A percentile compares a stretch with the other conserved stretches of the same genome.
These are phyloP conservation scores for Narthecium ossifragum DNA, from an alignment of 106 monocot genomes.

Conservation along the genomic window DNA sequence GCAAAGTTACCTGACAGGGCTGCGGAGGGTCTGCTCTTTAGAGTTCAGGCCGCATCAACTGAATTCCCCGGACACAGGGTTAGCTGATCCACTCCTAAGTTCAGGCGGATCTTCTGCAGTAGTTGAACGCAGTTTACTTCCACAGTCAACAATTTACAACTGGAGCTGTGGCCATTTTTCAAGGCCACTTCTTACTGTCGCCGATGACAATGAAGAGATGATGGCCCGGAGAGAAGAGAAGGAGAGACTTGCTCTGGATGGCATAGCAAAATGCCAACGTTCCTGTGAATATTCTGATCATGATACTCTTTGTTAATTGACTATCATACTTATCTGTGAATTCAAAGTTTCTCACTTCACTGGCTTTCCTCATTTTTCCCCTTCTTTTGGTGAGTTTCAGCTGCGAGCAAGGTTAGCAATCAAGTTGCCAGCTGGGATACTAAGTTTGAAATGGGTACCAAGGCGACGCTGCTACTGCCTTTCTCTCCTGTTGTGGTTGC, in stretches of 20 bases:
- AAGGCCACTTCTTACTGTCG: slow-evolving; percentile 72
- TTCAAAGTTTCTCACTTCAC: background rate
- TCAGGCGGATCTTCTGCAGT: slow-evolving; percentile 34
- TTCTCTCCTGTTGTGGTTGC: slow-evolving; percentile 90
- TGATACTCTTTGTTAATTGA: background rate
- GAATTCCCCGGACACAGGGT: slow-evolving; percentile 70
- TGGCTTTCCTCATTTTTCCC: background rate
- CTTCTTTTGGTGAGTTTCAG: slow-evolving; percentile 25
- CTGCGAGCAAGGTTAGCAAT: slow-evolving; percentile 62
- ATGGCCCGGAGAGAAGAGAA: slow-evolving; percentile 60
- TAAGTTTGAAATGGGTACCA: slow-evolving; percentile 75
- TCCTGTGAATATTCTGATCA: slow-evolving; percentile 42
- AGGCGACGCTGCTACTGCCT: slow-evolving; percentile 59
- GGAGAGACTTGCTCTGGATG: slow-evolving; percentile 68
- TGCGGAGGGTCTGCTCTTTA: slow-evolving; percentile 83
- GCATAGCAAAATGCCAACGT: slow-evolving; percentile 85
- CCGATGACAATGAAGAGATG: slow-evolving; percentile 82
- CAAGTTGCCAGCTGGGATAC: slow-evolving; percentile 98
- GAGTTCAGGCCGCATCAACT: slow-evolving; percentile 74
- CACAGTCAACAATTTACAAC: slow-evolving; percentile 84
- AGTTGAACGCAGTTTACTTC: slow-evolving; percentile 70
- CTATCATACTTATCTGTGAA: slow-evolving; percentile 3
- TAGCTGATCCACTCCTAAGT: slow-evolving; percentile 74
- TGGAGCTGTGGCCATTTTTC: slow-evolving; percentile 99
- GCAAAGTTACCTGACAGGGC: slow-evolving; percentile 66